Conservation (phyloP, 495 filamentous ascomycete species). For the Trypethelium eluteriae region DNA sequence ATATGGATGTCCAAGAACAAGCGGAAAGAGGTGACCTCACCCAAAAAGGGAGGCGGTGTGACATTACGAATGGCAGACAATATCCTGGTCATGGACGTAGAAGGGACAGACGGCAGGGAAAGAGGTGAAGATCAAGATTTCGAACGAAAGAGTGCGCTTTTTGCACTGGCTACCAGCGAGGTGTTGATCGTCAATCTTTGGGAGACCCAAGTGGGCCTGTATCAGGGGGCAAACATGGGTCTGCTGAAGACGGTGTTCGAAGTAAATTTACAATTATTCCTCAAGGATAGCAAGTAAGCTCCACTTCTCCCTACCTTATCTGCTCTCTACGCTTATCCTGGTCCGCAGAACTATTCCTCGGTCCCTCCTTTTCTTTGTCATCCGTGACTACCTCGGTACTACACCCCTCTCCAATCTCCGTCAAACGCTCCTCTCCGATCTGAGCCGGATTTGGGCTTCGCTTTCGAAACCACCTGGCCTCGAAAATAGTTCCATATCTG, state of each 20-base stretch:
- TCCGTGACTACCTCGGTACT: constrained; percentile 87
- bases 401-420: constrained; percentile 84
- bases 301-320: background rate
- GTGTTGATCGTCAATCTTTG: constrained; percentile 98
- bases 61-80: constrained; percentile 76
- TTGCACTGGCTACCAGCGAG: constrained; percentile 94
- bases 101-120: constrained; percentile 94
- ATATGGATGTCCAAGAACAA: constrained; percentile 99
- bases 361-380: constrained; percentile 95
- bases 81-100: constrained; percentile 98
- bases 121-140: constrained; percentile 98
- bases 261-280: constrained; percentile 91
- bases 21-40: constrained; percentile 39
- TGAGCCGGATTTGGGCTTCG: constrained; percentile 82
- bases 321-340: background rate
- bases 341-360: constrained; percentile 66
- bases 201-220: constrained; percentile 97
- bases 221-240: constrained; percentile 98
- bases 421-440: constrained; percentile 80
- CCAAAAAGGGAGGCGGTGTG: constrained; percentile 25
- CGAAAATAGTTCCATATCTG: constrained; percentile 80
- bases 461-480: constrained; percentile 84
- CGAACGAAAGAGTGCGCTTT: constrained; percentile 93
- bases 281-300: constrained; percentile 83
- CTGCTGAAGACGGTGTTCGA: constrained; percentile 97